phyloP scores from a whole-genome alignment of 2,329 filamentous ascomycete genomes.

The Parafenestella ontariensis region DNA sequence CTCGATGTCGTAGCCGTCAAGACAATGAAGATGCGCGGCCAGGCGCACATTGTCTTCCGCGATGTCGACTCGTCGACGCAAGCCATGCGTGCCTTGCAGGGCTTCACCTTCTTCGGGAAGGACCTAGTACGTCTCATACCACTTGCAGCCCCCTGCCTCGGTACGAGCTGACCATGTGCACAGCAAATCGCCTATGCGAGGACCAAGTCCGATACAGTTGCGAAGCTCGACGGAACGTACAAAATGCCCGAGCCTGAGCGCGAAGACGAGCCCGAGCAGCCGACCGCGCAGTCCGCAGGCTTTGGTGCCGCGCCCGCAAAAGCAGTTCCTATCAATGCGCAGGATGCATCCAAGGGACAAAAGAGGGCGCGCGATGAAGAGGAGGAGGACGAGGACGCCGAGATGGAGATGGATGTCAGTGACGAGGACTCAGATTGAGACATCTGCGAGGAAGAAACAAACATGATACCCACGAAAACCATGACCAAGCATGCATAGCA shows the following conservation, averaged over 20 bases:
- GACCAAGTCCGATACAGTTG: conserved; percentile 83
- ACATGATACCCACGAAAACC: conserved; percentile 25
- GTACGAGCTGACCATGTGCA: not conserved
- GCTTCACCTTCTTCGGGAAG: conserved; percentile 82
- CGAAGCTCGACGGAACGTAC: conserved; percentile 92
- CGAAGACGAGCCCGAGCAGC: conserved; percentile 26
- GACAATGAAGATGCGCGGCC: conserved; percentile 91
- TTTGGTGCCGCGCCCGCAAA: conserved; percentile 41
- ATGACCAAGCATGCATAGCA: conserved; percentile 3
- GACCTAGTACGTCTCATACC: conserved; percentile 71
- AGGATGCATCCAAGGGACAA: conserved; percentile 60
- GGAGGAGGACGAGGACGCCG: conserved; percentile 63
- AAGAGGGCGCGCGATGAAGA: conserved; percentile 73
- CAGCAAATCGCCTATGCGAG: conserved; percentile 93
- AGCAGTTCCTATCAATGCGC: conserved; percentile 40
- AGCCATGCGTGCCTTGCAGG: conserved; percentile 88
- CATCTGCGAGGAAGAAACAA: not conserved
- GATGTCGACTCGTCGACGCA: conserved; percentile 92
- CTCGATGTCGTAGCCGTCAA: conserved; percentile 91
- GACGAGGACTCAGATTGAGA: conserved; percentile 68
- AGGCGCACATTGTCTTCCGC: conserved; percentile 90
- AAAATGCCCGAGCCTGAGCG: conserved; percentile 64
- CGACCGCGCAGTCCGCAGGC: conserved; percentile 53
- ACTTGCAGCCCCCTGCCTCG: not conserved
- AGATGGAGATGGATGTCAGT: conserved; percentile 71